phyloP scores from a whole-genome alignment of 352 stramenopile species.

The Peronospora farinosa region DNA sequence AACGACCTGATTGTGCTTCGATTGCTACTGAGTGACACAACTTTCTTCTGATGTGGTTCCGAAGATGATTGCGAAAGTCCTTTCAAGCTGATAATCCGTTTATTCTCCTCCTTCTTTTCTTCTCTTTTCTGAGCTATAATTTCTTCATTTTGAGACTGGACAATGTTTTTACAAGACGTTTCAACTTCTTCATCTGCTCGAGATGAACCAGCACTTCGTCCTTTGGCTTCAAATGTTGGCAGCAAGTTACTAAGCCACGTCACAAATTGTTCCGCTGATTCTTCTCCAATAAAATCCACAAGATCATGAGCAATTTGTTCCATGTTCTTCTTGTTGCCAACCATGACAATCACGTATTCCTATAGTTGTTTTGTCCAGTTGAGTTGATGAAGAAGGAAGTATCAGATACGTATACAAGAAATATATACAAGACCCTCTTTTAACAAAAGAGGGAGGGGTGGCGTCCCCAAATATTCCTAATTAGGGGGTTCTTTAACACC shows the following conservation, averaged over 20 bases:
- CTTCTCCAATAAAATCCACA: conserved; percentile 79
- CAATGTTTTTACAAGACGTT: neutral
- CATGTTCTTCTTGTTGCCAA: conserved; percentile 85
- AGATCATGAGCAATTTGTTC: conserved; percentile 75
- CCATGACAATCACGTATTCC: conserved; percentile 85
- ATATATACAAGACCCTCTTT: conserved; percentile 21
- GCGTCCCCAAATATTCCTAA: conserved; percentile 18
- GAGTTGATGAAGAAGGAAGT: conserved; percentile 4
- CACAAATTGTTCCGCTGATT: conserved; percentile 67
- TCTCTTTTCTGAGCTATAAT: neutral
- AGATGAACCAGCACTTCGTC: neutral
- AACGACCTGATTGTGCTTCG: conserved; percentile 52
- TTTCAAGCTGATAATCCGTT: conserved; percentile 67
- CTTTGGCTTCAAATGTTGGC: conserved; percentile 39
- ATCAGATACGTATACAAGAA: conserved; percentile 13
- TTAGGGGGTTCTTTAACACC: conserved; percentile 14
- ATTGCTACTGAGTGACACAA: conserved; percentile 39
- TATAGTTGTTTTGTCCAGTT: conserved; percentile 20
- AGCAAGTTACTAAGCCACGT: conserved; percentile 59
- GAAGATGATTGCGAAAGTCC: conserved; percentile 27
- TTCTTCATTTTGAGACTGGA: conserved; percentile 10
- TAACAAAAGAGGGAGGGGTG: conserved; percentile 18
- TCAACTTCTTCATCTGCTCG: conserved; percentile 1
- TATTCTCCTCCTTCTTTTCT: conserved; percentile 26
- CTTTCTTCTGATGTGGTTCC: conserved; percentile 38